phyloP scores from a whole-genome alignment of 805 yeast species.

The Saccharomycopsis lassenensis region DNA sequence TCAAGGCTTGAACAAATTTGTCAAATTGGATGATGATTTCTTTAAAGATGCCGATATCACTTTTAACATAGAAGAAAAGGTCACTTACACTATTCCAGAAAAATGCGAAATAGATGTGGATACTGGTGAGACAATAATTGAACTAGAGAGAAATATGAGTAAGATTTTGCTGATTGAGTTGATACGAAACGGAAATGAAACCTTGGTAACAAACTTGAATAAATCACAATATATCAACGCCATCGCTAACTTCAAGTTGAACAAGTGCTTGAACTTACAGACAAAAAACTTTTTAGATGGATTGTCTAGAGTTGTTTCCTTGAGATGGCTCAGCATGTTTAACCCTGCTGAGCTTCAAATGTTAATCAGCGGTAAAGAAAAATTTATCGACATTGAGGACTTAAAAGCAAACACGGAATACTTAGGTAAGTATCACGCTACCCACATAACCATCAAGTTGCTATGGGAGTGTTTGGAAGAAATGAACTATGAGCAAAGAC shows the following conservation, averaged over 20 bases:
- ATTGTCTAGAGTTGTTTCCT: conserved; percentile 51
- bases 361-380: conserved; percentile 71
- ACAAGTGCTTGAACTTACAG: conserved; percentile 47
- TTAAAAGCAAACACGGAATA: conserved; percentile 50
- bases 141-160: background rate
- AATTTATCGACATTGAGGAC: conserved; percentile 61
- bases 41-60: conserved; percentile 45
- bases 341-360: conserved; percentile 75
- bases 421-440: conserved; percentile 49
- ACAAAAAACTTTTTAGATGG: conserved; percentile 61
- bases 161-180: conserved; percentile 36
- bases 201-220: conserved; percentile 49
- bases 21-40: conserved; percentile 43
- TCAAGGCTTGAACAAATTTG: conserved; percentile 48
- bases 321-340: conserved; percentile 75
- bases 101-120: background rate
- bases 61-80: conserved; percentile 49
- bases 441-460: conserved; percentile 46
- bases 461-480: conserved; percentile 75
- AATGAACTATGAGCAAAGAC: conserved; percentile 49
- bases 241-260: conserved; percentile 69
- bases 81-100: conserved; percentile 20
- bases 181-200: conserved; percentile 44
- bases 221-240: conserved; percentile 65
- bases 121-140: background rate